phyloP scores from a whole-genome alignment of 1,284 basidiomycete species.

The Cutaneotrichosporon sp. region DNA sequence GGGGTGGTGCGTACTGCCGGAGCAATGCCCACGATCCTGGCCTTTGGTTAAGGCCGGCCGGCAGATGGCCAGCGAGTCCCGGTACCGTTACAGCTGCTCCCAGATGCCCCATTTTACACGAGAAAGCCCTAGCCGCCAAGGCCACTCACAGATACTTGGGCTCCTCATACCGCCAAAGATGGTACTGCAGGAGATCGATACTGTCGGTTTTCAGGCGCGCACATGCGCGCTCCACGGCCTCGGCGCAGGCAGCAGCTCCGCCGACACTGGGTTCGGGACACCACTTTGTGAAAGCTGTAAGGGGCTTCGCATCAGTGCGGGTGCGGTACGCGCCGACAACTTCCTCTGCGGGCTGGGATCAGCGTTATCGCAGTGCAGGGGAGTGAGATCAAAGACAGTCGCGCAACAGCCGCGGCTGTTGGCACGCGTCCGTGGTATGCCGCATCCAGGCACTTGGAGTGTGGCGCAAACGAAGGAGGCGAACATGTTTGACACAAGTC shows the following conservation, averaged over 20 bases:
- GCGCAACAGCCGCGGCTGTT: no score
- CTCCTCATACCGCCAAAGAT: conserved; percentile 9
- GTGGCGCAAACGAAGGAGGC: no score
- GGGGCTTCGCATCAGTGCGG: not conserved
- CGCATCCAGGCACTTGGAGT: no score
- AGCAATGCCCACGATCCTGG: no score
- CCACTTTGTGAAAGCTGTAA: conserved; percentile 5
- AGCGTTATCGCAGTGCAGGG: not conserved
- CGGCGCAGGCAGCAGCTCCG: not conserved
- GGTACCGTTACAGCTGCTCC: no score
- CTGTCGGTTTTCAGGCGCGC: not conserved
- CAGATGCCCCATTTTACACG: not conserved
- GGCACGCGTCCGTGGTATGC: no score
- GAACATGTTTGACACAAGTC: no score
- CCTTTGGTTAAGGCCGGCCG: no score
- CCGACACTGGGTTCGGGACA: not conserved
- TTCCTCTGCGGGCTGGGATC: not conserved
- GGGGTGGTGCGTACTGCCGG: no score
- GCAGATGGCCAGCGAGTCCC: no score
- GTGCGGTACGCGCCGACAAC: conserved; percentile 2
- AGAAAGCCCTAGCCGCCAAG: not conserved
- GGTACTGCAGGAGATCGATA: conserved; percentile 10
- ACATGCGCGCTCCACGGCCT: conserved; percentile 4
- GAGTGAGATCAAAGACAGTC: not conserved
- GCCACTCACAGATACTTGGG: conserved; percentile 5